phyloP scores from a whole-genome alignment of 2,329 filamentous ascomycete species.

The Pseudocercospora cruenta region DNA sequence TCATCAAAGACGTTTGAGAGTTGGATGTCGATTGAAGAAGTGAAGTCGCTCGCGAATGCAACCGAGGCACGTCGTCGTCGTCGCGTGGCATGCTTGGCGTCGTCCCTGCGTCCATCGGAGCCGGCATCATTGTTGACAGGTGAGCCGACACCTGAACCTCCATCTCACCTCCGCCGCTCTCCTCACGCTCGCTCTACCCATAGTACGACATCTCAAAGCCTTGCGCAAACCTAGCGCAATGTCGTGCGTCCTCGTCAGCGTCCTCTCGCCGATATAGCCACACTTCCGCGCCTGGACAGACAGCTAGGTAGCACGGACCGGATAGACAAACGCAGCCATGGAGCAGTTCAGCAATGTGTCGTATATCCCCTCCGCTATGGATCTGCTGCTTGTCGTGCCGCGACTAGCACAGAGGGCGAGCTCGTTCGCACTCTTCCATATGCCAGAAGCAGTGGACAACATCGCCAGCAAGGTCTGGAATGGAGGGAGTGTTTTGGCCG shows the following conservation, averaged over 20 bases:
- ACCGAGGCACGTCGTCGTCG: neutral
- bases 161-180: neutral
- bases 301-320: neutral
- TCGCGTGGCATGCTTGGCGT: neutral
- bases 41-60: neutral
- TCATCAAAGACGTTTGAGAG: neutral
- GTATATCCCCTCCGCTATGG: constrained; percentile 62
- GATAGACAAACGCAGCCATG: constrained; percentile 11
- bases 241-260: neutral
- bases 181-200: neutral
- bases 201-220: neutral
- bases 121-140: neutral
- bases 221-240: neutral
- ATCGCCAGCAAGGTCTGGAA: constrained; percentile 54
- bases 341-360: constrained; percentile 24
- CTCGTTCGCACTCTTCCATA: constrained; percentile 59
- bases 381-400: constrained; percentile 70
- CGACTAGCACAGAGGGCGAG: constrained; percentile 71
- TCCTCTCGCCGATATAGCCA: neutral
- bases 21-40: neutral
- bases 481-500: constrained; percentile 63
- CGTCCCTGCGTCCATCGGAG: neutral
- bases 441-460: constrained; percentile 63
- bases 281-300: neutral
- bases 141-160: neutral